These are phyloP conservation scores for Candida silvicultrix DNA, from an alignment of 805 yeast genomes.

Conservation along the genomic window DNA sequence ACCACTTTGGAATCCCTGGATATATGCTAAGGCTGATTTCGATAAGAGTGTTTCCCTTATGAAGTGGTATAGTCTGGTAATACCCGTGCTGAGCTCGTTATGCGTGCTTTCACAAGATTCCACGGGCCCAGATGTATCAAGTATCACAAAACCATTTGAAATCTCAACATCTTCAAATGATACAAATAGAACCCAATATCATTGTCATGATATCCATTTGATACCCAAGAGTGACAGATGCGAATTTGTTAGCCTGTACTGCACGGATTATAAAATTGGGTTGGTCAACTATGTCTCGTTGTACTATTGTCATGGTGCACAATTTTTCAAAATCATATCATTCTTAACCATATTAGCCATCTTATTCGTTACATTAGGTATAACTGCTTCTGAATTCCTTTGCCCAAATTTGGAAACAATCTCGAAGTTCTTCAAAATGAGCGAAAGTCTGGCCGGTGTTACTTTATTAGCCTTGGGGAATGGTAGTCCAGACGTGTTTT, in stretches of 20 bases:
- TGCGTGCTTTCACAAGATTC: background rate
- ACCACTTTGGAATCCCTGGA: too few species aligned
- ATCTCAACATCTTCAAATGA: background rate
- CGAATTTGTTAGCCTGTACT: slow-evolving; percentile 11
- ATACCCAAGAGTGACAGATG: slow-evolving; percentile 14
- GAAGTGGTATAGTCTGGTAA: too few species aligned
- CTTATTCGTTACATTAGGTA: slow-evolving; percentile 63
- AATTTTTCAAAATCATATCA: slow-evolving; percentile 1
- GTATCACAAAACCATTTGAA: background rate
- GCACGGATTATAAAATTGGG: slow-evolving; percentile 21
- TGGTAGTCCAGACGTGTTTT: slow-evolving; percentile 84
- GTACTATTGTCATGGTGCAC: slow-evolving; percentile 14
- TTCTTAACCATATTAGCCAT: slow-evolving; percentile 20
- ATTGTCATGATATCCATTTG: slow-evolving; percentile 15
- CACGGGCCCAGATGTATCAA: background rate
- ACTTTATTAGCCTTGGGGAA: slow-evolving; percentile 89
- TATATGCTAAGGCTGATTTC: too few species aligned
- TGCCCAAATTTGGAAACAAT: slow-evolving; percentile 76
- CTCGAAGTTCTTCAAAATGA: slow-evolving; percentile 54
- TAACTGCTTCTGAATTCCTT: slow-evolving; percentile 77
- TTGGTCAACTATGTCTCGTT: slow-evolving; percentile 16
- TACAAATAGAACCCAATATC: too few species aligned
- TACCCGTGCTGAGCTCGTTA: too few species aligned
- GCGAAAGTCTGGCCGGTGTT: slow-evolving; percentile 80
- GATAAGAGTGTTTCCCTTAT: too few species aligned